phyloP scores from a whole-genome alignment of 176 grass and related monocot genomes.

The Raddia distichophylla region DNA sequence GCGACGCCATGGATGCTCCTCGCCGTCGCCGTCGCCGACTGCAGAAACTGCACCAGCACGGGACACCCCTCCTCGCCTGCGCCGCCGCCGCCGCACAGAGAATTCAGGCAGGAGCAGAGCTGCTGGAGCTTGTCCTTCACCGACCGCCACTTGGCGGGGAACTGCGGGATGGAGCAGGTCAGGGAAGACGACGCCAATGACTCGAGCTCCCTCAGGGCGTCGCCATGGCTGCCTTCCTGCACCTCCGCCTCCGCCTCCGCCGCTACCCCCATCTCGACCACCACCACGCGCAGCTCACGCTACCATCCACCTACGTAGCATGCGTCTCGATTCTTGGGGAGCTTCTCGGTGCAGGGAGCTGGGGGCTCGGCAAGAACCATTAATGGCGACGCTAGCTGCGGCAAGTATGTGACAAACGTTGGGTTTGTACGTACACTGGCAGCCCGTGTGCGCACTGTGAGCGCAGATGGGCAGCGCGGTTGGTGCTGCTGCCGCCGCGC shows the following conservation, averaged over 20 bases:
- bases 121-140: slow-evolving; percentile 80
- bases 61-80: not conserved
- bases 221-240: slow-evolving; percentile 12
- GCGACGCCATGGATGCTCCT: slow-evolving; percentile 45
- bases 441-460: slow-evolving; percentile 9
- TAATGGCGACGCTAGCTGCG: slow-evolving; percentile 24
- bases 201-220: slow-evolving; percentile 46
- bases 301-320: slow-evolving; percentile 5
- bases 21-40: slow-evolving; percentile 43
- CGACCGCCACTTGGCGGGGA: slow-evolving; percentile 79
- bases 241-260: slow-evolving; percentile 2
- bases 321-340: slow-evolving; percentile 23
- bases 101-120: slow-evolving; percentile 46
- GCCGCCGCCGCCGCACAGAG: not conserved
- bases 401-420: slow-evolving; percentile 33
- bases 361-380: not conserved
- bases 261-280: slow-evolving; percentile 48
- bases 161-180: slow-evolving; percentile 47
- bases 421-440: slow-evolving; percentile 45
- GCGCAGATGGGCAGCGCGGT: slow-evolving; percentile 45
- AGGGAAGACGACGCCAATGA: slow-evolving; percentile 62
- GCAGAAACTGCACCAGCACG: slow-evolving; percentile 39
- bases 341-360: slow-evolving; percentile 6
- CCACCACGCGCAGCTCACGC: not conserved
- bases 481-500: slow-evolving; percentile 10